Base-by-base conservation (phyloP, 176 grass and related monocot genomes). In the Ampelocalamus luodianensis region DNA sequence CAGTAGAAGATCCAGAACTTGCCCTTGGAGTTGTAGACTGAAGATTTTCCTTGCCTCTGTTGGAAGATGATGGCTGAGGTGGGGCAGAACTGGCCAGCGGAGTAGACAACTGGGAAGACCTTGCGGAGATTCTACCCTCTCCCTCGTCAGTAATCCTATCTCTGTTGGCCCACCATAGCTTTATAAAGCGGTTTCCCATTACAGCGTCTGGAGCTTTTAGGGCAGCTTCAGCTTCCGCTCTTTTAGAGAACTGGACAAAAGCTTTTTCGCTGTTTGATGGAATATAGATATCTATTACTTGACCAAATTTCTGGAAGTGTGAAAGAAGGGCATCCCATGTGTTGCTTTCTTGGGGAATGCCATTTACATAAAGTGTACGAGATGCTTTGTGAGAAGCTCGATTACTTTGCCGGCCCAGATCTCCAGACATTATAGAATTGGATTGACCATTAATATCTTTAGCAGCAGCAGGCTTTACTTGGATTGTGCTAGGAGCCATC, bases 141-240 rank as follows among this genome's bases (percentile, higher is more conserved):
- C 70, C 83, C 43, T 77, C 91, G 60, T 94, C 89, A 68, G 74
- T 76, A 76, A 95, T 73, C 77, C 91, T 92, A 87, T 99, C 96
- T 85, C 93, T 90, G 71, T 99, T 99, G 4, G 96, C 96, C 96
- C 96, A 99, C 93, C 92, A 92, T 71, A 99, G 81, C 84, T 89
- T 96, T 86, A 99, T 99, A 85, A 99, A 99, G 70, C 96, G 93
- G 61, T 99, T 99, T n/a, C 93, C 96, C 93, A 99, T 99, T 44
- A 99, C 96, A 87, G 96, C 96, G 63, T 99, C 96, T 68, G 96
- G 93, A 23, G 96, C 88, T 85, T 90, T 77, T 70, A 99, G 90
- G 50, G 93, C 93, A 88, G 96, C 91, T 90, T 99, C 93, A 84
- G 93, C 96, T 72, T 99, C 96, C 83, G 92, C 96, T 66, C 90